phyloP scores from a whole-genome alignment of 148 eudicot genomes.

The Dianthus caryophyllus region DNA sequence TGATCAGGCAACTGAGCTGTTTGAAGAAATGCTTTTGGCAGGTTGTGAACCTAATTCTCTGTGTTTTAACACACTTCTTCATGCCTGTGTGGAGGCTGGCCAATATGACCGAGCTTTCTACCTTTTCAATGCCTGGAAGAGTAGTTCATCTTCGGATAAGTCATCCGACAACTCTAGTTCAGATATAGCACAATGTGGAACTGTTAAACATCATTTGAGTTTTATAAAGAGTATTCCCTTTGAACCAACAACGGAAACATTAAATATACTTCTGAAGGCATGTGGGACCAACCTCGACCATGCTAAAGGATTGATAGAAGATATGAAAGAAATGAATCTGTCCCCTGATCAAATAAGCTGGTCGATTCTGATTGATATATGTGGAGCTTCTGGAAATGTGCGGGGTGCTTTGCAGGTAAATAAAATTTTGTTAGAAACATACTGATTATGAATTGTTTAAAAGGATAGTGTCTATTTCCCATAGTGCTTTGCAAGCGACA shows the following conservation, averaged over 20 bases:
- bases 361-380: conserved; percentile 67
- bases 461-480: not conserved
- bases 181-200: conserved; percentile 16
- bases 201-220: conserved; percentile 29
- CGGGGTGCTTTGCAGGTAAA: conserved; percentile 70
- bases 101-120: conserved; percentile 93
- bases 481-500: conserved; percentile 55
- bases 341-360: conserved; percentile 89
- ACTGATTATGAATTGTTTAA: not conserved
- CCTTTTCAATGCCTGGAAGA: conserved; percentile 71
- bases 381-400: conserved; percentile 65
- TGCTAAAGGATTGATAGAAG: conserved; percentile 71
- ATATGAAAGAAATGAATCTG: conserved; percentile 66
- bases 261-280: conserved; percentile 87
- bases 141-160: conserved; percentile 29
- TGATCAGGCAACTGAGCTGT: conserved; percentile 66
- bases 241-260: conserved; percentile 71
- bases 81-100: conserved; percentile 88
- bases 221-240: conserved; percentile 48
- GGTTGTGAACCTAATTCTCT: conserved; percentile 84
- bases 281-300: conserved; percentile 80
- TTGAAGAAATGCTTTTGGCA: conserved; percentile 81
- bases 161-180: conserved; percentile 15
- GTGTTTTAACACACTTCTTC: conserved; percentile 80
- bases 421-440: not conserved